These are phyloP conservation scores for Pythium rhizo-oryzae DNA, from an alignment of 352 stramenopile genomes.

Conservation along the genomic window DNA sequence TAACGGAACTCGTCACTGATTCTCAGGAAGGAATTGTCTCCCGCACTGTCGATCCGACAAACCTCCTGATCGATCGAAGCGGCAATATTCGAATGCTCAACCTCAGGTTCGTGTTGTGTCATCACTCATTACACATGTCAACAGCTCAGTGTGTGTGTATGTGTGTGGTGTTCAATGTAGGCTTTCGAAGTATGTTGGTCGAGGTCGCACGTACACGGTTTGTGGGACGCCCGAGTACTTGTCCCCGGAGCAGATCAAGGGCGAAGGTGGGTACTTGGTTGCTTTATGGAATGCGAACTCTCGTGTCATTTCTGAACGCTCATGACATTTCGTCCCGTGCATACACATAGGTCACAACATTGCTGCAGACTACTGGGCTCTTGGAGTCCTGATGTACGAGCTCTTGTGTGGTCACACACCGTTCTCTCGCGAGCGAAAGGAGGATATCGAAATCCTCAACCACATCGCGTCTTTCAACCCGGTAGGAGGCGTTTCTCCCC, in stretches of 20 bases:
- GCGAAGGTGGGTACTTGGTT: conserved; percentile 50
- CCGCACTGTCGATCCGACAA: conserved; percentile 76
- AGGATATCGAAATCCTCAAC: conserved; percentile 90
- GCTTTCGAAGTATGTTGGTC: conserved; percentile 86
- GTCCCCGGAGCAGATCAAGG: conserved; percentile 86
- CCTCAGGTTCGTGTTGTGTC: conserved; percentile 46
- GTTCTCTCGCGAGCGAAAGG: conserved; percentile 83
- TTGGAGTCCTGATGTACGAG: conserved; percentile 95
- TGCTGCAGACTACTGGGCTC: conserved; percentile 91
- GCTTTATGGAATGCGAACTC: background rate
- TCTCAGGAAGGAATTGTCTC: conserved; percentile 78
- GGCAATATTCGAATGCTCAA: conserved; percentile 87
- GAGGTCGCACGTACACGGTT: conserved; percentile 84
- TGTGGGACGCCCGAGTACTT: conserved; percentile 87
- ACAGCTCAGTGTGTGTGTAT: too few species aligned
- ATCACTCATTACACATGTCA: too few species aligned
- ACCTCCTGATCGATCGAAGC: conserved; percentile 79
- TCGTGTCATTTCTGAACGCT: background rate
- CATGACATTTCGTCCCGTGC: too few species aligned
- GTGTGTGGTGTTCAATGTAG: too few species aligned
- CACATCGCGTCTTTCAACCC: conserved; percentile 80
- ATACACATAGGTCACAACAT: conserved; percentile 72
- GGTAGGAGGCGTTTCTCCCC: too few species aligned
- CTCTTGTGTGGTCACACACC: conserved; percentile 89
- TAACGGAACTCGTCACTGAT: background rate